Conservation (phyloP, 1,284 basidiomycete genomes). For the Volvariella volvacea region DNA sequence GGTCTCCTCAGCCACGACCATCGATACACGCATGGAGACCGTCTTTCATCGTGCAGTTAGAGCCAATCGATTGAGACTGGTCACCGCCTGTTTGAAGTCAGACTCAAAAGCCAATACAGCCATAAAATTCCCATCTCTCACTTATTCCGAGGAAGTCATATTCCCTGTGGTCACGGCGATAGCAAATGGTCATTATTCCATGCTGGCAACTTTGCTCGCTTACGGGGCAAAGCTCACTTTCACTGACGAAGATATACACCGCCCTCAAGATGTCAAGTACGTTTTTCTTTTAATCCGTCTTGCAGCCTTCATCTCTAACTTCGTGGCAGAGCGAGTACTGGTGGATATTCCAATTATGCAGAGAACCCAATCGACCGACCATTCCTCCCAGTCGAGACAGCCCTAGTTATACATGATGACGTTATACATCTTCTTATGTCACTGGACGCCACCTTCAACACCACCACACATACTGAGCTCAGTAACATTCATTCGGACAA, state of each 20-base stretch:
- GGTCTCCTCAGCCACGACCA: conserved; percentile 40
- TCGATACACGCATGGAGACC: conserved; percentile 33
- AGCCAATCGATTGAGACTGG: conserved; percentile 32
- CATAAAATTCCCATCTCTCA: conserved; percentile 33
- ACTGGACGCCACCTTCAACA: conserved; percentile 34
- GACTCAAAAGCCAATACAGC: conserved; percentile 43
- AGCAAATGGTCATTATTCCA: conserved; percentile 23
- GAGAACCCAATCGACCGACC: conserved; percentile 19
- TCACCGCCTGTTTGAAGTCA: conserved; percentile 35
- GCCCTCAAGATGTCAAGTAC: conserved; percentile 14
- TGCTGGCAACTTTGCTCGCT: conserved; percentile 32
- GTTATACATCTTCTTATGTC: conserved; percentile 34
- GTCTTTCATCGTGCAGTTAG: conserved; percentile 42
- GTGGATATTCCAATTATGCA: conserved; percentile 12
- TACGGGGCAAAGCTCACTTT: conserved; percentile 31
- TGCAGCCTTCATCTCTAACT: no score
- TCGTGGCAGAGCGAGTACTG: conserved; percentile 12
- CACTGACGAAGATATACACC: conserved; percentile 21
- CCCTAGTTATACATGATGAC: conserved; percentile 32
- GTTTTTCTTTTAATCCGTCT: conserved; percentile 8
- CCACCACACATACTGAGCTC: conserved; percentile 17
- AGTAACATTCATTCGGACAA: conserved; percentile 14
- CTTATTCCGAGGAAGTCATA: conserved; percentile 14
- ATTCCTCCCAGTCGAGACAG: conserved; percentile 34
- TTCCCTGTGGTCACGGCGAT: conserved; percentile 35